phyloP scores from a whole-genome alignment of 2,329 filamentous ascomycete genomes.

The Reticulascus tulasneorum region DNA sequence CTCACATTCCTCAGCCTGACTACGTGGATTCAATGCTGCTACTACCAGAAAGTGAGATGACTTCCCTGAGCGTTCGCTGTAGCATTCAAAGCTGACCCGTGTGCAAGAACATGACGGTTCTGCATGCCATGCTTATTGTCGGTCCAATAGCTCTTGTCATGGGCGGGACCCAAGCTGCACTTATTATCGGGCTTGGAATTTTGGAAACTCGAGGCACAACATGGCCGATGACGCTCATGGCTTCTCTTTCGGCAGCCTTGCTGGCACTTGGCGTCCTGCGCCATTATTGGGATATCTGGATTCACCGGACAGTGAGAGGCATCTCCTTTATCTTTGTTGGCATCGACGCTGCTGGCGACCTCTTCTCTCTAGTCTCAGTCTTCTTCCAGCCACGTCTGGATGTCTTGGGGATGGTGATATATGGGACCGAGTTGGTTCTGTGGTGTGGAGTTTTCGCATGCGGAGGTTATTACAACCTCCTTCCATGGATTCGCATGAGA shows the following conservation, averaged over 20 bases:
- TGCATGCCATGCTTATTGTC: slow-evolving; percentile 44
- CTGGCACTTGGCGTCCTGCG: slow-evolving; percentile 62
- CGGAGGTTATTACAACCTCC: slow-evolving; percentile 61
- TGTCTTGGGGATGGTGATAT: slow-evolving; percentile 62
- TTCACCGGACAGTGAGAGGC: slow-evolving; percentile 61
- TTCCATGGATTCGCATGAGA: slow-evolving; percentile 49
- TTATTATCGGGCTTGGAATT: slow-evolving; percentile 54
- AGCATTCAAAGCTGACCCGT: slow-evolving; percentile 1
- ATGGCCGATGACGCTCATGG: slow-evolving; percentile 66
- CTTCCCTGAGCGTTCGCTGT: neutral
- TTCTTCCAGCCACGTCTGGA: slow-evolving; percentile 57
- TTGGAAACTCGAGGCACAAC: slow-evolving; percentile 37
- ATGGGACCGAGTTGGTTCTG: slow-evolving; percentile 60
- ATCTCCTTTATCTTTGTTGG: slow-evolving; percentile 70
- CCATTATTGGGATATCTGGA: slow-evolving; percentile 68
- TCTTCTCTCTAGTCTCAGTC: slow-evolving; percentile 63
- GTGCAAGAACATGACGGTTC: slow-evolving; percentile 46
- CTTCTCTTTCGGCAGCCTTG: slow-evolving; percentile 57
- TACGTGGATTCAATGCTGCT: slow-evolving; percentile 40
- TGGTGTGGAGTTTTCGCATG: slow-evolving; percentile 66
- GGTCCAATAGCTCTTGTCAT: slow-evolving; percentile 50
- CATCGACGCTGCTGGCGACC: slow-evolving; percentile 65
- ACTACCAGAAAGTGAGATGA: slow-evolving; percentile 35
- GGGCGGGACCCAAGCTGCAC: slow-evolving; percentile 53
- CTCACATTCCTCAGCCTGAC: slow-evolving; percentile 36